Evolutionary conservation across 176 grass and related monocot species (phyloP).

Genomic region (Triticum turgidum): DNA sequence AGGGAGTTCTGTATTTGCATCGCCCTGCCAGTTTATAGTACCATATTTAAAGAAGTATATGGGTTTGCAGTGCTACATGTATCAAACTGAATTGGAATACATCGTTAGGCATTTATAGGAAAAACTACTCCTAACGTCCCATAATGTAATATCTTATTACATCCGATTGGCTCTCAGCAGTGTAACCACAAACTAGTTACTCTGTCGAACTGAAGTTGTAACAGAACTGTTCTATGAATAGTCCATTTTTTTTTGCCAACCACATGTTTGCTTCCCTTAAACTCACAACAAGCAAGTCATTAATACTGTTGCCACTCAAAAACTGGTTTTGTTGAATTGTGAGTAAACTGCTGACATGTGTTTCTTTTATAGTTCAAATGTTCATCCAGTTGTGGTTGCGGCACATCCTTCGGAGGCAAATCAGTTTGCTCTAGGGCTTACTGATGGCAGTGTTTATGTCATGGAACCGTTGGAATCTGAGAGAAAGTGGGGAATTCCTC

Average conservation of each 20-base stretch:
- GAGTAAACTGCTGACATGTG: slow-evolving; percentile 27
- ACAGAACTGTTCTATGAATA: not conserved
- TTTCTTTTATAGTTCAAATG: slow-evolving; percentile 58
- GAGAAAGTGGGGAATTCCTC: slow-evolving; percentile 89
- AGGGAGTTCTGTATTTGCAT: not conserved
- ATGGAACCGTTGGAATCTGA: slow-evolving; percentile 91
- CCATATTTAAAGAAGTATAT: not conserved
- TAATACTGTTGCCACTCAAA: not conserved
- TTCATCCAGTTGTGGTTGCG: slow-evolving; percentile 87
- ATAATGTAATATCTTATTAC: too few relatives aligned
- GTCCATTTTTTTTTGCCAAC: not conserved
- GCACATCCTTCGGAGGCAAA: slow-evolving; percentile 90
- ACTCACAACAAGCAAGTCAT: not conserved
- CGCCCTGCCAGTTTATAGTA: not conserved
- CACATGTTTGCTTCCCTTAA: not conserved
- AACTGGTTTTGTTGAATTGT: not conserved
- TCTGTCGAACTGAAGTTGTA: not conserved
- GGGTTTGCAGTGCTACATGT: not conserved
- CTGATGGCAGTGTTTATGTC: slow-evolving; percentile 80
- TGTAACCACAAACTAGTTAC: not conserved
- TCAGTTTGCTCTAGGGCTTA: slow-evolving; percentile 88
- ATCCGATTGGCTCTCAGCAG: not conserved
- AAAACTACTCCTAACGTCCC: not conserved
- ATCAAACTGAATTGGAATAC: slow-evolving; percentile 9
- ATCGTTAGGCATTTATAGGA: not conserved